Conservation (phyloP, 768 basidiomycete species). For the Lepiota venenata region DNA sequence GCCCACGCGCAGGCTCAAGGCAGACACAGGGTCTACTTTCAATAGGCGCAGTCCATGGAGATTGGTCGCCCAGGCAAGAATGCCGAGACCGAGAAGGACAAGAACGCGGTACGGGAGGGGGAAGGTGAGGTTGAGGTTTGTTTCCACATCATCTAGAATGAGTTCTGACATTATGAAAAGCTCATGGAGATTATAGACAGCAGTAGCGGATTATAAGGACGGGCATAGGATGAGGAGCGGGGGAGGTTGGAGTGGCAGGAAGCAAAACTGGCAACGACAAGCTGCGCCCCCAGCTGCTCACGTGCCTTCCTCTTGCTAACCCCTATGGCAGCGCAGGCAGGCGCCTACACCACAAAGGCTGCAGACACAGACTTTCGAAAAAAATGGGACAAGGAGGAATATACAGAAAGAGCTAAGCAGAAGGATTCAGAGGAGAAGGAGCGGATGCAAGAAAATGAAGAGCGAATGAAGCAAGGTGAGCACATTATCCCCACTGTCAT, state of each 20-base stretch:
- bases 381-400: conserved; percentile 96
- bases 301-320: not conserved
- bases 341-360: conserved; percentile 42
- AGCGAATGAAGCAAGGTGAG: conserved; percentile 78
- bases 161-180: conserved; percentile 12
- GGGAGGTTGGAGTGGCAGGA: not conserved
- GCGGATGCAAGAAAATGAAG: conserved; percentile 84
- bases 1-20: conserved; percentile 61
- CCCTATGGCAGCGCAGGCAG: conserved; percentile 35
- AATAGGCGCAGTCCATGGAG: conserved; percentile 76
- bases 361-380: conserved; percentile 77
- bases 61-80: conserved; percentile 92
- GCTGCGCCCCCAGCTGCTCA: conserved; percentile 9
- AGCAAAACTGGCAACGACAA: not conserved
- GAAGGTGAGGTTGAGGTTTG: conserved; percentile 54
- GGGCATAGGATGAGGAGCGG: not conserved
- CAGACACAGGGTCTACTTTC: conserved; percentile 69
- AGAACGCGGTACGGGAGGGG: conserved; percentile 94
- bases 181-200: not conserved
- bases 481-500: conserved; percentile 3
- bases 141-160: conserved; percentile 29
- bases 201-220: not conserved
- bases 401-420: conserved; percentile 77
- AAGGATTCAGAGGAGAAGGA: conserved; percentile 79
- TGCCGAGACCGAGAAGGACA: conserved; percentile 71